Base-by-base conservation (phyloP, 2,329 filamentous ascomycete genomes). In the Trichoderma semiorbis region DNA sequence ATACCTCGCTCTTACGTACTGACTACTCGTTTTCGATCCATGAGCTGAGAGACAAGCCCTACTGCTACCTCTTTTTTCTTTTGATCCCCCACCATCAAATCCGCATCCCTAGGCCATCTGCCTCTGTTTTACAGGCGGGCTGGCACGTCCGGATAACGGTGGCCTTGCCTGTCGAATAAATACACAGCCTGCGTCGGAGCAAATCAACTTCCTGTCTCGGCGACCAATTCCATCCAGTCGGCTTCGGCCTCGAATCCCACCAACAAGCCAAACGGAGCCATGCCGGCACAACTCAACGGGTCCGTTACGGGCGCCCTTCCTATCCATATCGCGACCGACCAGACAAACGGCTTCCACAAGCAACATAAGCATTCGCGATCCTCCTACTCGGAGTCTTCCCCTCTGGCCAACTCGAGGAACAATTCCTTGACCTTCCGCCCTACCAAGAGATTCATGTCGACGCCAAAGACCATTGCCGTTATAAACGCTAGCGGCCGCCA, bases 401-500 rank as follows among this genome's bases (percentile, higher is more conserved):
- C 87, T 11, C 82, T 89, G 64, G 81, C 84, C 67, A 79, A 76
- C 72, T 88, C 88, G 18, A 83, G 88, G 75, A 90, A 89, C 75
- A 89, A 88, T 75, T 90, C 88, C 26, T 76, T 89, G 72, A 89
- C 85, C n/a, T 89, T 89, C 76, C 87, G 88, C 24, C 88, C 88
- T 18, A 81, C 86, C 61, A 90, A 90, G 80, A 85, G 88, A 75
- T 83, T 87, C 75, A 89, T 88, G 83, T 85, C 86, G 72, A 83
- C 84, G 34, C 87, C 88, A 58, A 96, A 95, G 84, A 96, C 93
- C 70, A 94, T 97, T 78, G 95, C 95, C 79, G 91, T 97, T 79
- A 95, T 98, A 84, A 98, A 98, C 84, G 94, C 94, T 80, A 95
- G 94, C 80, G 96, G 96, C 79, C 93, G 96, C 77, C 96, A 99